Evolutionary conservation across 495 filamentous ascomycete genomes (phyloP).

Genomic region (Thozetella sp.): DNA sequence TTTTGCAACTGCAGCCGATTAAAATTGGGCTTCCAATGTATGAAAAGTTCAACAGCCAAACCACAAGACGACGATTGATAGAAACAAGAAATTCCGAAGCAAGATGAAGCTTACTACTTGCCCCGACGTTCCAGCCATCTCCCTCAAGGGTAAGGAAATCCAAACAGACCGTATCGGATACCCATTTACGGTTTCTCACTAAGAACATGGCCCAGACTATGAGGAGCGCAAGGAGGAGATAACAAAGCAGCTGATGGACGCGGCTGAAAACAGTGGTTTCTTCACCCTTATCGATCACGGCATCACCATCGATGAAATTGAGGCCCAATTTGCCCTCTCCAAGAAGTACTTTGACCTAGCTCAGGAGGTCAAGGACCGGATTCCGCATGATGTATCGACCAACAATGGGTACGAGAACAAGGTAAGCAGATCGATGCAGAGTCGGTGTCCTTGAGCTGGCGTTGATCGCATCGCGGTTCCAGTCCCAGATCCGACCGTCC

Average conservation of each 20-base stretch:
- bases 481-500: background rate
- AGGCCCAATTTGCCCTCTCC: constrained; percentile 47
- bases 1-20: no score
- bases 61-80: no score
- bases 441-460: background rate
- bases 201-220: constrained; percentile 37
- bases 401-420: constrained; percentile 56
- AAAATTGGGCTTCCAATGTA: no score
- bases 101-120: no score
- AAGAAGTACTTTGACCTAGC: constrained; percentile 49
- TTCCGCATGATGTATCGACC: constrained; percentile 43
- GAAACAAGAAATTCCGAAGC: no score
- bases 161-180: background rate
- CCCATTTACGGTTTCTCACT: background rate
- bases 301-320: constrained; percentile 48
- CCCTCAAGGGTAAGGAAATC: background rate
- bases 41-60: no score
- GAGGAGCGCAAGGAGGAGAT: constrained; percentile 48
- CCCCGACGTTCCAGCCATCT: background rate
- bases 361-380: constrained; percentile 43
- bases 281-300: constrained; percentile 32
- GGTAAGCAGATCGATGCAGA: no score
- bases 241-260: constrained; percentile 43
- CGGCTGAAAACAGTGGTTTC: constrained; percentile 56
- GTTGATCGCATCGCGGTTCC: background rate